Percentiles rank a stretch among this genome's conserved stretches.
phyloP scores from a whole-genome alignment of 306 rosid species.

The Vigna hirtella region DNA sequence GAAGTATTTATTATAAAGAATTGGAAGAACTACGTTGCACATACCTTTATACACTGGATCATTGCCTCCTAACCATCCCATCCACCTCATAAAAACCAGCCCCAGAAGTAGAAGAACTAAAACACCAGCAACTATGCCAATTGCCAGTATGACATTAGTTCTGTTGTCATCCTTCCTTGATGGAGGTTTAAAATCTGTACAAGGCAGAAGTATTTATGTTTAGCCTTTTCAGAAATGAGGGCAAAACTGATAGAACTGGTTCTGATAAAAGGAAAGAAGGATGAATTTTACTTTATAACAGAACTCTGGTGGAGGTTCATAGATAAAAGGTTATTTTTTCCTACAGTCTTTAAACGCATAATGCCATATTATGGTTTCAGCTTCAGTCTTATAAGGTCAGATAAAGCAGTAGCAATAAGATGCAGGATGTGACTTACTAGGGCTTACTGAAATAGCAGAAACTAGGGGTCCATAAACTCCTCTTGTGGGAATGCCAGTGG shows the following conservation, averaged over 20 bases:
- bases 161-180: constrained; percentile 38
- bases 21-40: constrained; percentile 25
- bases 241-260: constrained; percentile 11
- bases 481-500: constrained; percentile 95
- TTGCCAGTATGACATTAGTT: constrained; percentile 32
- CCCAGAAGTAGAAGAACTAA: constrained; percentile 53
- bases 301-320: not conserved
- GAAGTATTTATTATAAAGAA: not conserved
- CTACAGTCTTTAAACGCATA: constrained; percentile 14
- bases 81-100: constrained; percentile 63
- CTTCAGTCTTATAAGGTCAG: constrained; percentile 8
- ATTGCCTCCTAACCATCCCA: constrained; percentile 76
- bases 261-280: not conserved
- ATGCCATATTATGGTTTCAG: constrained; percentile 19
- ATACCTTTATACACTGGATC: constrained; percentile 70
- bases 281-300: not conserved
- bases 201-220: constrained; percentile 35
- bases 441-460: constrained; percentile 87
- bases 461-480: constrained; percentile 92
- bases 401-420: constrained; percentile 4
- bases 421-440: constrained; percentile 69
- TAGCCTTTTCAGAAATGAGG: constrained; percentile 40
- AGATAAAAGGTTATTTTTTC: not conserved
- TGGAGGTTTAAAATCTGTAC: constrained; percentile 80
- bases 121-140: constrained; percentile 52